Base-by-base conservation (phyloP, 2,329 filamentous ascomycete species). In the Zalaria sp. region DNA sequence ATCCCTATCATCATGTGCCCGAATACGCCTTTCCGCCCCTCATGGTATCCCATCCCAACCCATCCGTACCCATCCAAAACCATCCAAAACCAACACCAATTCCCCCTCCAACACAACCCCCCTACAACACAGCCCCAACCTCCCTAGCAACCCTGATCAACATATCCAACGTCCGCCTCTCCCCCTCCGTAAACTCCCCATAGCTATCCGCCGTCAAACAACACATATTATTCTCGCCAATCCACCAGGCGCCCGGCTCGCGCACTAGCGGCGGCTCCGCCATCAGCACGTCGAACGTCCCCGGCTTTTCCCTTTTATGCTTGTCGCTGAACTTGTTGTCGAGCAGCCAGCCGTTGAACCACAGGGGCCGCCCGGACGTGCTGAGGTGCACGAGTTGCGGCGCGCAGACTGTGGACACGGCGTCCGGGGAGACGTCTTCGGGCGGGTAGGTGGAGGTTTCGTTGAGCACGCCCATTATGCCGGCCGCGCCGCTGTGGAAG, bases 281-380 rank as follows among this genome's bases (percentile, higher is more conserved):
- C 35, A 62, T 43, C 36, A 53, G 62, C 5, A 51, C 49, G n/a
- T 61, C 51, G 46, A 66, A 66, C 4, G 52, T 51, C 27, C 54
- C 55, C 34, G 62, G 60, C 37, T 55, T 51, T 40, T 56, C 57
- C 41, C 57, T 50, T 28, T 57, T 51, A 34, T 54, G 52, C 18
- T 57, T 53, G n/a, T 58, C 56, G 46, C 62, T 43, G 38, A 40
- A 67, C 43, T 68, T 69, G 51, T 62, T 64, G 34, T 55, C 53
- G 5, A 66, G 49, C 9, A 64, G 51, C 60, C 65, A 67, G 39
- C 65, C 65, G 46, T 68, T 69, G 55, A 67, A 68, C 65, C 66
- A 68, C 2, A 68, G 53, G 1, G 65, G 65, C 40, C 51, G 59
- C 25, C 59, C 62, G 8, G 59, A 54, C 5, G 52, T 37, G 41